Evolutionary conservation across 2,329 filamentous ascomycete genomes (phyloP), one percentile per base, ranked within the genome.

Genomic region (Ceratocystis smalleyi): DNA sequence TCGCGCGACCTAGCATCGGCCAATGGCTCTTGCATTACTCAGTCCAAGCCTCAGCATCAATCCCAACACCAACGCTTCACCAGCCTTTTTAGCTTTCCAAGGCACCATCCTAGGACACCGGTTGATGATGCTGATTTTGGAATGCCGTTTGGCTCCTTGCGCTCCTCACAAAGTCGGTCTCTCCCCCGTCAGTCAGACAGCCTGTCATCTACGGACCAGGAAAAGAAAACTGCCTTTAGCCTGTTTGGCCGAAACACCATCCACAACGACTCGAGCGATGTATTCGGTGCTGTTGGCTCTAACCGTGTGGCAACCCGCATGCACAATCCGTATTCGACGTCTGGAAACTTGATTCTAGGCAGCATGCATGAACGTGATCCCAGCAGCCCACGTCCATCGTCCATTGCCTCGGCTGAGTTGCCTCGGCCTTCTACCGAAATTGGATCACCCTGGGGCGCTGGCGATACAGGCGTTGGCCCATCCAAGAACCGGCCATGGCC

Each of bases 381-480:
- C 2, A 78, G 79, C 71, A 79, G 80, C 71, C 85, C 88, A 1
- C 78, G 87, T 19, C 87, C 88, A 12, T 77, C 82, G 1, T 88
- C 86, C 1, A 86, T 87, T 66, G 82, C 83, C 15, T 88, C 86
- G 0, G 80, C 79, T 4, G 86, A 89, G 66, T 77, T 91, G 62
- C 87, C 88, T 1, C 81, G 89, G 59, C 89, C 89, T 5, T 91
- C 88, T 0, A 88, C 87, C 1, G 89, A 94, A 67, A 89, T 85
- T 67, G 82, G 84, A 59, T 87, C 86, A 27, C 88, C 91, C 67
- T 89, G 87, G 74, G 87, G 85, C 72, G 79, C 80, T 1, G 77
- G 77, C 0, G 75, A 74, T n/a, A 75, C 77, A 15, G 72, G 73
- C 15, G 73, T 74, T 2, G 75, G 75, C 1, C 70, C 77, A 2